Base-by-base conservation (phyloP, 2,329 filamentous ascomycete species). In the Xylariales sp. region DNA sequence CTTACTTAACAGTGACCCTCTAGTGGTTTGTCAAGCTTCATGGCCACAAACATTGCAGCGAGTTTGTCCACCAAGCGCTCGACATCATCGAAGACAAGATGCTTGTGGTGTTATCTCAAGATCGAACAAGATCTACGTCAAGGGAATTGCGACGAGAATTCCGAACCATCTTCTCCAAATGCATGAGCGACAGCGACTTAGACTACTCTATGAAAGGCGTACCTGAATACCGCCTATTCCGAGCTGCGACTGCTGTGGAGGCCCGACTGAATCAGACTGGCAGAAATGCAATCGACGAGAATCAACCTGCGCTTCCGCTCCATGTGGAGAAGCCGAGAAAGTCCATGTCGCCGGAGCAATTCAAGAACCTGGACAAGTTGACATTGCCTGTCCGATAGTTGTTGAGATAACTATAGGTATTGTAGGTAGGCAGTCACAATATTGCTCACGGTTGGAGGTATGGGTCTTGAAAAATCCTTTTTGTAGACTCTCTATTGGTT, bases 1-100 rank as follows among this genome's bases (percentile, higher is more conserved):
- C 8, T n/a, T 27, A n/a, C 24, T 27, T 8, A 27, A 27, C n/a
- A 8, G 8, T 8, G 8, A 27, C 24, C 8, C 15, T 16, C 31
- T 10, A 47, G 45, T 47, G 42, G 42, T 38, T 45, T 14, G 28
- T 5, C 5, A n/a, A 40, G 22, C 19, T 47, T 10, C 45, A 45
- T 16, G 3, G 14, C 2, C 31, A 47, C 25, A 12, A 12, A 4
- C 9, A 33, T 6, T 45, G 43, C 32, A 42, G 29, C 18, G 19
- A 45, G 3, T 45, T 42, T 15, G 18, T 43, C 1, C 45, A 45
- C 12, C 38, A 45, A 1, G 42, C 45, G 9, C 33, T 47, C 7
- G 25, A 45, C 14, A 8, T 47, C 9, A 45, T 47, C 11, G 11
- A 37, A 7, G 22, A 4, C 24, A 21, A 40, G 12, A 15, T 43